Conservation (phyloP, 441 rosid species). For the Populus trichocarpa region DNA sequence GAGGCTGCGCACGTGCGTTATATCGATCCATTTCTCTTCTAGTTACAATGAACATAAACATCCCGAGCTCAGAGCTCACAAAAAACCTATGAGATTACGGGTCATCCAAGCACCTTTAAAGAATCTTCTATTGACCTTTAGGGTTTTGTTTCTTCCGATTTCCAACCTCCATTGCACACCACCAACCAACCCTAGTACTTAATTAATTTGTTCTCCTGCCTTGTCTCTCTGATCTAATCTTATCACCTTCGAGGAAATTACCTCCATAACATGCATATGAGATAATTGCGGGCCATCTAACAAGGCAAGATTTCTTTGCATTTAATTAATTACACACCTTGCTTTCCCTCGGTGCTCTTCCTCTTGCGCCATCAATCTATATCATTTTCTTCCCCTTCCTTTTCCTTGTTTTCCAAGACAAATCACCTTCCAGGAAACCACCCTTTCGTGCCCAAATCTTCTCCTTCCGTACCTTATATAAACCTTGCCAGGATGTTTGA, state of each 20-base stretch:
- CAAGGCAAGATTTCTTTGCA: not conserved
- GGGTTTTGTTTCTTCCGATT: not conserved
- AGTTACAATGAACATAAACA: not conserved
- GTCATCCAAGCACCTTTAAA: conserved; percentile 18
- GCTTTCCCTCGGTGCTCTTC: not conserved
- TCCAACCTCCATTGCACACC: not conserved
- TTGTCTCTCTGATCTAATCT: not conserved
- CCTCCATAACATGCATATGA: not conserved
- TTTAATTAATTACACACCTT: not conserved
- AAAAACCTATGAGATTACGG: conserved; percentile 13
- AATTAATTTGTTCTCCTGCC: not conserved
- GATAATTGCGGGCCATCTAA: not conserved
- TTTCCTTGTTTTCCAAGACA: not conserved
- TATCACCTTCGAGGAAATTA: conserved; percentile 22
- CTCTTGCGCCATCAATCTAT: not conserved
- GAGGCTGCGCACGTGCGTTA: conserved; percentile 31
- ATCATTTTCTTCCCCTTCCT: not conserved
- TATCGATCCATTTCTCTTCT: not conserved
- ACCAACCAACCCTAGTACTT: not conserved
- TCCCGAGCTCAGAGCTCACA: not conserved
- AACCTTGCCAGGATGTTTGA: not conserved
- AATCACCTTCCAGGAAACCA: conserved; percentile 21
- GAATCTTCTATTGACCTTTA: conserved; percentile 15
- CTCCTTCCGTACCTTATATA: conserved; percentile 13
- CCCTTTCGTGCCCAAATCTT: not conserved